These are phyloP conservation scores for Torrubiellomyces zombiae DNA, from an alignment of 2,329 filamentous ascomycete genomes.

Conservation along the genomic window DNA sequence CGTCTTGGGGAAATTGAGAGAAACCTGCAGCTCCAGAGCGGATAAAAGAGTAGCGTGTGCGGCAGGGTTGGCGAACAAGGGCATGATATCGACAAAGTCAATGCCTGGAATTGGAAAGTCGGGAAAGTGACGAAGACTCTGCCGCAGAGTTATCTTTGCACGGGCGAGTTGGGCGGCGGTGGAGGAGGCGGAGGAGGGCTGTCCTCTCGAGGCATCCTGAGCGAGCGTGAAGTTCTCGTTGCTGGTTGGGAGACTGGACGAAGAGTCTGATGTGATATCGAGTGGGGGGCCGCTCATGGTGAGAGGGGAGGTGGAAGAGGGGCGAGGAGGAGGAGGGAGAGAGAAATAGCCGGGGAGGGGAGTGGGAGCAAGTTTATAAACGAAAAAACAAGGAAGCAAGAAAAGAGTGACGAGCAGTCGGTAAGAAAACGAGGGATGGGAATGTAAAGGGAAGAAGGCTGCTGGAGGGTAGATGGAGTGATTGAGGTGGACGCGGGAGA, in stretches of 20 bases:
- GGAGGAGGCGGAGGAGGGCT: conserved; percentile 45
- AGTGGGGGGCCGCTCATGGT: conserved; percentile 17
- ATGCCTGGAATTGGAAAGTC: conserved; percentile 90
- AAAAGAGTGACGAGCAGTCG: too few species aligned
- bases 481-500: conserved; percentile 10
- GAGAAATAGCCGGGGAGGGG: conserved; percentile 14
- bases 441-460: conserved; percentile 7
- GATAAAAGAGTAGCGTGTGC: conserved; percentile 64
- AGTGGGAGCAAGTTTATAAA: too few species aligned
- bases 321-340: conserved; percentile 10
- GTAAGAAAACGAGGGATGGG: conserved; percentile 6
- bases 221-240: conserved; percentile 14
- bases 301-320: conserved; percentile 12
- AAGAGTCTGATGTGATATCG: conserved; percentile 7
- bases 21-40: conserved; percentile 71
- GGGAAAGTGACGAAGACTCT: conserved; percentile 65
- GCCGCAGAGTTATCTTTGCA: conserved; percentile 54
- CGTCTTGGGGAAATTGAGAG: conserved; percentile 39
- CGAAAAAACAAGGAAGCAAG: conserved; percentile 11
- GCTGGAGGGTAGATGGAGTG: conserved; percentile 6
- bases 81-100: conserved; percentile 95
- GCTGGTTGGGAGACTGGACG: conserved; percentile 10
- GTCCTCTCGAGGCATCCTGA: conserved; percentile 45
- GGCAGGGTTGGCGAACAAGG: conserved; percentile 66
- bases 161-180: conserved; percentile 47